A percentile compares a stretch with the other conserved stretches of the same genome.
These are phyloP conservation scores for Peronosclerospora sorghi DNA, from an alignment of 352 stramenopile species.

Conservation along the genomic window DNA sequence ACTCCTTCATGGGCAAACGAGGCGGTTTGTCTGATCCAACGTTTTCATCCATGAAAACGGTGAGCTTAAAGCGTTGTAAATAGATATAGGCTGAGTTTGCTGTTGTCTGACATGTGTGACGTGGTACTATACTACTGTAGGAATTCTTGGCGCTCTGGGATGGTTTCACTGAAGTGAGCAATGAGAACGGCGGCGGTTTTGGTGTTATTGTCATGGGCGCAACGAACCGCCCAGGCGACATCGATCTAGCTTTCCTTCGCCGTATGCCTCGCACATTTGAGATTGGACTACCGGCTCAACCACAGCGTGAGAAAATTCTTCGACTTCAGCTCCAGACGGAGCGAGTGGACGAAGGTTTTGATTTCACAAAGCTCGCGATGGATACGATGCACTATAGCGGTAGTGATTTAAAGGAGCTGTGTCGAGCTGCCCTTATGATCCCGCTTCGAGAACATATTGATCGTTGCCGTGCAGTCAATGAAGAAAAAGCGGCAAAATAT, in stretches of 20 bases:
- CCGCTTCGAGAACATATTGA: slow-evolving; percentile 79
- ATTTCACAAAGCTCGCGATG: slow-evolving; percentile 74
- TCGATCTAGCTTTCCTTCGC: slow-evolving; percentile 91
- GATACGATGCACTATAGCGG: slow-evolving; percentile 91
- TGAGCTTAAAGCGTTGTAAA: slow-evolving; percentile 6
- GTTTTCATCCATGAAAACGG: slow-evolving; percentile 83
- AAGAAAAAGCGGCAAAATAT: slow-evolving; percentile 27
- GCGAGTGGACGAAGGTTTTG: slow-evolving; percentile 49
- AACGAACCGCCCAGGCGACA: slow-evolving; percentile 89
- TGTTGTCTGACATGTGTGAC: slow-evolving; percentile 5
- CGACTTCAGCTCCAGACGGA: slow-evolving; percentile 87
- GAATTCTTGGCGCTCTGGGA: slow-evolving; percentile 98
- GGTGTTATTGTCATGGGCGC: slow-evolving; percentile 94
- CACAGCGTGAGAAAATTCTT: slow-evolving; percentile 90
- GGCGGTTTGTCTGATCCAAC: slow-evolving; percentile 67
- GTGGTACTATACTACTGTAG: slow-evolving; percentile 21
- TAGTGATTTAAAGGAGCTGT: slow-evolving; percentile 90
- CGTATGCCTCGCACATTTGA: slow-evolving; percentile 94
- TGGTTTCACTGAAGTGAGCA: slow-evolving; percentile 84
- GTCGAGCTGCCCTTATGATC: slow-evolving; percentile 80
- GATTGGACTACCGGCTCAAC: slow-evolving; percentile 84
- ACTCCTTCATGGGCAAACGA: slow-evolving; percentile 87
- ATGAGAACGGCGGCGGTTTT: slow-evolving; percentile 46
- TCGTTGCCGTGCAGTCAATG: slow-evolving; percentile 26
- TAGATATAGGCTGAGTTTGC: not conserved